Percentiles rank a stretch among this genome's conserved stretches.
These are phyloP conservation scores for Phascolomyces articulosus DNA, from an alignment of 371 early-diverging fungal species.

Conservation along the genomic window DNA sequence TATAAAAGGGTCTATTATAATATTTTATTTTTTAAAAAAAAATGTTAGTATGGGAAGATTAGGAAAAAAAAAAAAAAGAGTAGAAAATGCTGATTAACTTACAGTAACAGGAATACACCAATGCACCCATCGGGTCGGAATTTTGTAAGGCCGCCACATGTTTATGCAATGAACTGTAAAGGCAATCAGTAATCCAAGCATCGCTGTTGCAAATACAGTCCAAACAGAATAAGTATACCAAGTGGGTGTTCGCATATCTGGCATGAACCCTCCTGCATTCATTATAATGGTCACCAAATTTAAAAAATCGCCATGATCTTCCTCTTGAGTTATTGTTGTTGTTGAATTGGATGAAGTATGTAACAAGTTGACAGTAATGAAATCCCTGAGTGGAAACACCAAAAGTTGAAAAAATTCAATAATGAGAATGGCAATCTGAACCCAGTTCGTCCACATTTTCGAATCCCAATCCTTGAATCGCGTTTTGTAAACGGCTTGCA, in stretches of 20 bases:
- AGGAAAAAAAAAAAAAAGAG: not conserved
- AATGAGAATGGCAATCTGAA: constrained; percentile 57
- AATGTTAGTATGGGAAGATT: too few species aligned
- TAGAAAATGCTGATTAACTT: constrained; percentile 18
- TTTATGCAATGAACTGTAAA: constrained; percentile 39
- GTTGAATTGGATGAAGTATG: too few species aligned
- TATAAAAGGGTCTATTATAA: constrained; percentile 41
- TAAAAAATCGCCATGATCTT: constrained; percentile 14
- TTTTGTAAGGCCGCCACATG: constrained; percentile 41
- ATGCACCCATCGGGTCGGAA: constrained; percentile 57
- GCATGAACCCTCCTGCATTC: constrained; percentile 52
- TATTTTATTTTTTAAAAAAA: not conserved
- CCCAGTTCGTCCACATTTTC: constrained; percentile 56
- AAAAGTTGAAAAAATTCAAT: constrained; percentile 65
- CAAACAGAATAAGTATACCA: constrained; percentile 57
- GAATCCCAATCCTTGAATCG: constrained; percentile 43
- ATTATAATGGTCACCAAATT: constrained; percentile 34
- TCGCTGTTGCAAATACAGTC: constrained; percentile 39
- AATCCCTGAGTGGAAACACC: constrained; percentile 58
- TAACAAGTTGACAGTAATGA: constrained; percentile 45
- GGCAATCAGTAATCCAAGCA: constrained; percentile 34
- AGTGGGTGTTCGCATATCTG: constrained; percentile 51
- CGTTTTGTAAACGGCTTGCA: constrained; percentile 46
- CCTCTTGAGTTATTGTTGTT: constrained; percentile 4
- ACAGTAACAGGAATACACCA: constrained; percentile 65